Percentiles rank a stretch among this genome's conserved stretches.
Evolutionary conservation across 2,329 filamentous ascomycete species (phyloP).

Genomic region (Fusarium palustre): DNA sequence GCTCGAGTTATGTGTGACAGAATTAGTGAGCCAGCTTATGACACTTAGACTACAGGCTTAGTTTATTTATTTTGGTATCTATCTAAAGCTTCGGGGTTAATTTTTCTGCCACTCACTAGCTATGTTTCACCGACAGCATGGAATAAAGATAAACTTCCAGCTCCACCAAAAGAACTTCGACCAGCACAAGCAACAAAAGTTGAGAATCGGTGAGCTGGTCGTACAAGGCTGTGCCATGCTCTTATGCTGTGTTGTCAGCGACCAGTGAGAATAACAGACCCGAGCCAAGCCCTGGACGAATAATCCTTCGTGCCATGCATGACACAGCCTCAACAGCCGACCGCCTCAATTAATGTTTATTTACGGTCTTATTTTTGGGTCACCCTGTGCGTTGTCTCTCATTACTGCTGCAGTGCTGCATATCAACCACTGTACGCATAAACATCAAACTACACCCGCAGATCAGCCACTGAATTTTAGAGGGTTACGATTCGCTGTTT

Average conservation of each 20-base stretch:
- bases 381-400: slow-evolving; percentile 18
- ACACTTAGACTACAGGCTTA: too few relatives aligned
- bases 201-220: background rate
- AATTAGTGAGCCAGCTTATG: too few relatives aligned
- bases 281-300: background rate
- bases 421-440: slow-evolving; percentile 20
- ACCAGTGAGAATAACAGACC: background rate
- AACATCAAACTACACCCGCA: slow-evolving; percentile 12
- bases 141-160: background rate
- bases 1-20: too few relatives aligned
- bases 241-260: background rate
- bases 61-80: too few relatives aligned
- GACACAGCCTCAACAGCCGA: background rate
- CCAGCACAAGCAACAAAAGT: background rate
- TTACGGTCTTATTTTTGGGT: slow-evolving; percentile 13
- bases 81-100: too few relatives aligned
- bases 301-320: slow-evolving; percentile 2
- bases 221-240: slow-evolving; percentile 5
- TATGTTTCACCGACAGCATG: slow-evolving; percentile 9
- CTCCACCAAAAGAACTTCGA: background rate
- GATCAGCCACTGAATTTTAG: slow-evolving; percentile 19
- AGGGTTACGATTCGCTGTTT: slow-evolving; percentile 16
- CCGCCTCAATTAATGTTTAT: slow-evolving; percentile 5
- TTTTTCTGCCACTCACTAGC: too few relatives aligned
- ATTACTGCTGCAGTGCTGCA: slow-evolving; percentile 2